Percentiles rank a stretch among this genome's conserved stretches.
Conservation (phyloP, 495 filamentous ascomycete genomes). For the Lophiotrema nucula region DNA sequence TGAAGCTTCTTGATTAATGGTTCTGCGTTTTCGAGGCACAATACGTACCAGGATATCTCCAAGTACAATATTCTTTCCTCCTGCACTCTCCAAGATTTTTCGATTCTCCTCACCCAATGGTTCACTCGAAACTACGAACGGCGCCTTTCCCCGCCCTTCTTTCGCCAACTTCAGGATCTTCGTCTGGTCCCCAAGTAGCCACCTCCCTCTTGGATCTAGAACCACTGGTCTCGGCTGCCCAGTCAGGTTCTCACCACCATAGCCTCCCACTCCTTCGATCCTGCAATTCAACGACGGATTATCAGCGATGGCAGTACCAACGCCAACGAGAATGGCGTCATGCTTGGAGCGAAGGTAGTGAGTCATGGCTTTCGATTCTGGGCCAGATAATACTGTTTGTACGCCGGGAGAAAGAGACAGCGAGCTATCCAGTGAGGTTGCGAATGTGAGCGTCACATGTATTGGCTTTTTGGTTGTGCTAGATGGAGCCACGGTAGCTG, state of each 20-base stretch:
- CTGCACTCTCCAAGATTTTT: too few relatives aligned
- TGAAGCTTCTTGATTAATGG: too few relatives aligned
- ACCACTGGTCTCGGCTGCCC: conserved; percentile 76
- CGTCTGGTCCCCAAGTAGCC: conserved; percentile 58
- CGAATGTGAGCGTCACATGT: conserved; percentile 76
- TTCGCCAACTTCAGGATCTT: conserved; percentile 64
- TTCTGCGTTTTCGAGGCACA: too few relatives aligned
- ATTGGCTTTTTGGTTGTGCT: not conserved
- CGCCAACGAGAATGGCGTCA: conserved; percentile 80
- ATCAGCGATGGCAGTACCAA: conserved; percentile 78
- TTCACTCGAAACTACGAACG: too few relatives aligned
- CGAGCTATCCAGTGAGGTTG: conserved; percentile 80
- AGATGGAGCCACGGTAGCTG: not conserved
- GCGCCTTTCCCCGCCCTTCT: conserved; percentile 66
- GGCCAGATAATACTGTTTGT: conserved; percentile 77
- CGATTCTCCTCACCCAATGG: too few relatives aligned
- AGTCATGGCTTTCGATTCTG: conserved; percentile 82
- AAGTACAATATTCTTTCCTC: too few relatives aligned
- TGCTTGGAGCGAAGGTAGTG: conserved; percentile 82
- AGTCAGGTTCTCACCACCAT: conserved; percentile 52
- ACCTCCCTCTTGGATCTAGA: conserved; percentile 70
- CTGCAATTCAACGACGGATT: conserved; percentile 82
- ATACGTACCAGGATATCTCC: too few relatives aligned
- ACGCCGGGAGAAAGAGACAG: conserved; percentile 71
- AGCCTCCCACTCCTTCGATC: conserved; percentile 56